Evolutionary conservation across 305 asterid genomes (phyloP), one percentile per base, ranked within the genome.

Genomic region (Fraxinus paxiana): DNA sequence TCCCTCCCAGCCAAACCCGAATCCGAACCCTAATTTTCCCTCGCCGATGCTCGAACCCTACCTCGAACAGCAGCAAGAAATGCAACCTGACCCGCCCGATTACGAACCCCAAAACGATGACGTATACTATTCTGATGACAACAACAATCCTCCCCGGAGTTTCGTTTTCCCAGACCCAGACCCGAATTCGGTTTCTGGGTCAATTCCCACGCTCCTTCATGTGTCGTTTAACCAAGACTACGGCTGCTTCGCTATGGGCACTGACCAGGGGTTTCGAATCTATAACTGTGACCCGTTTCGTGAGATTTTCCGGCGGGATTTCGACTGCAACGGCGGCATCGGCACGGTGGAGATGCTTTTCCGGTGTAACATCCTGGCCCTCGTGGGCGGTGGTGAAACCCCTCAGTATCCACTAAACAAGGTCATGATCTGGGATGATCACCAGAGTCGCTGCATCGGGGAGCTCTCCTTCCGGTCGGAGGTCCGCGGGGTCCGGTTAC

Each of bases 401-500:
- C 90, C 93, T 1, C 91, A 87, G 63, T 90, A 86, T 43, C 86
- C 90, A 0, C 48, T 84, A 2, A 88, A 88, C 76, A 91, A 90
- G 78, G 95, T 91, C 18, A 88, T 91, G 93, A 87, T 91, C 33
- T 91, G 91, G 91, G 92, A 89, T 73, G 92, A 89, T 80, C 90
- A 89, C 43, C 88, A 84, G 74, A 76, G 83, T 10, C 81, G 92
- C 13, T 91, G 92, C 80, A 84, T 90, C 5, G 90, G 90, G 2
- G 93, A 91, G 18, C 67, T 91, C 12, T 86, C 95, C 0, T 90
- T 90, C 67, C 82, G 93, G 81, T 89, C 94, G 0, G 92, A 89
- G 77, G 94, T 91, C 28, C 78, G 83, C 5, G 54, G 54, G 54
- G 54, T 43, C 54, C 54, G 54, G 54, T 43, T 43, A 12, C 54